Evolutionary conservation across 1,284 basidiomycete genomes (phyloP).

Genomic region (Vanrija sp.): DNA sequence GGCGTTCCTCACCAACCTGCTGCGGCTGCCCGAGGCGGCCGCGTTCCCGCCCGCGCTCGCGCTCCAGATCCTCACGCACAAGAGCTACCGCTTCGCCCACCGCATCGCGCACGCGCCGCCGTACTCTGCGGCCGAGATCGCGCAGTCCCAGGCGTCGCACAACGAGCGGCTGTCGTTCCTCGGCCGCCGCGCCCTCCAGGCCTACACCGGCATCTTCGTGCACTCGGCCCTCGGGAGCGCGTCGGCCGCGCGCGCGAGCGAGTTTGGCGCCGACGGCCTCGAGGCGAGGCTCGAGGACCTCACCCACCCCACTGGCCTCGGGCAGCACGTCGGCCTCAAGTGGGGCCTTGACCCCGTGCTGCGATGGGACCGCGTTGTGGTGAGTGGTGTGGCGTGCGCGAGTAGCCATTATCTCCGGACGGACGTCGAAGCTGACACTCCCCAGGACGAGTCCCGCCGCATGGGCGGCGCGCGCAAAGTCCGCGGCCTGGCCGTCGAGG

Average conservation of each 20-base stretch:
- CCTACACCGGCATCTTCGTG: constrained; percentile 44
- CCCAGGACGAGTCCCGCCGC: constrained; percentile 20
- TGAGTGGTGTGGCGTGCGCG: constrained; percentile 34
- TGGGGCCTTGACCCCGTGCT: constrained; percentile 42
- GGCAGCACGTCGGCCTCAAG: constrained; percentile 31
- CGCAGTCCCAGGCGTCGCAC: constrained; percentile 23
- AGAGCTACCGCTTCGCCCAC: constrained; percentile 44
- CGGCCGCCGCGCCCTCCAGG: constrained; percentile 41
- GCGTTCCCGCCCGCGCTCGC: constrained; percentile 42
- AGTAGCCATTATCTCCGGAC: too few relatives aligned
- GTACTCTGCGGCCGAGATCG: constrained; percentile 11
- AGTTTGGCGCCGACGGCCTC: constrained; percentile 13
- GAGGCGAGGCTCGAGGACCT: constrained; percentile 35
- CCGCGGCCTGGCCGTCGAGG: constrained; percentile 41
- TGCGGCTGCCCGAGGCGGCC: constrained; percentile 32
- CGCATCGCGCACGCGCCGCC: constrained; percentile 21
- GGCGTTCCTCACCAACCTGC: constrained; percentile 37
- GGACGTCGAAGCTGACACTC: too few relatives aligned
- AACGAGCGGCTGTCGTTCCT: constrained; percentile 44
- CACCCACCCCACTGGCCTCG: constrained; percentile 38
- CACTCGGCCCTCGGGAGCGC: constrained; percentile 25
- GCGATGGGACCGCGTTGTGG: constrained; percentile 43
- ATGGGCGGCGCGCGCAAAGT: constrained; percentile 23
- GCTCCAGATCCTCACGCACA: constrained; percentile 48
- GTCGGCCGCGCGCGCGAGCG: neutral